Evolutionary conservation across 2,329 filamentous ascomycete species (phyloP), one percentile per base, ranked within the genome.

Genomic region (Didymella sp.): DNA sequence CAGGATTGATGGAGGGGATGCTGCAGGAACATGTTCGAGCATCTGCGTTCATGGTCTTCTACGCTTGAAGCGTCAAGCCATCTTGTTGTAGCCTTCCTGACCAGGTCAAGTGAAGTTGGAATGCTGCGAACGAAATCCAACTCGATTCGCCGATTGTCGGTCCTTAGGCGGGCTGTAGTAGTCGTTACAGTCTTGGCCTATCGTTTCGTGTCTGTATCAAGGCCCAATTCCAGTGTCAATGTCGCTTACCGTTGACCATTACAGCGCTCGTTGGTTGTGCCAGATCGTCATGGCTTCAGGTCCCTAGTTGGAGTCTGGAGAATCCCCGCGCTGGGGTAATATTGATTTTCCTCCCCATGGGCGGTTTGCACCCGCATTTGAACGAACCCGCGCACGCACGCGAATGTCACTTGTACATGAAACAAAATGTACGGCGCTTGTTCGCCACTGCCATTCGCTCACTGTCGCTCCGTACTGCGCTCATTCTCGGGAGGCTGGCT

Each of bases 351-450:
- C 6, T 25, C 38, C 19, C 35, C 21, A 41, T n/a, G 11, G 21
- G 19, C 37, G 19, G 37, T 17, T 40, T 40, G 19, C 37, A 13
- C 11, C 21, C 22, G 22, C 38, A 15, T 21, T 41, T 12, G 38
- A 21, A 15, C 22, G 38, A 21, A 15, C 22, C 25, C 13, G 38
- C 35, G 35, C 35, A 38, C 35, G 35, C 35, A 25, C 38, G 38
- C 38, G 6, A 25, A 41, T 41, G 38, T 41, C 38, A 41, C 22
- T 41, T 25, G 17, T 25, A 41, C 38, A 41, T 56, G 60, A 66
- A 56, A 62, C 33, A 60, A 60, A 68, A 69, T 70, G 66, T 67
- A 70, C 60, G 47, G 53, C 45, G 35, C 24, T 28, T 28, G 41
- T 35, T 30, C 31, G 25, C 41, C 33, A 28, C 41, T 27, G 33